phyloP scores from a whole-genome alignment of 768 basidiomycete genomes.

The Leccinum barrowsii region DNA sequence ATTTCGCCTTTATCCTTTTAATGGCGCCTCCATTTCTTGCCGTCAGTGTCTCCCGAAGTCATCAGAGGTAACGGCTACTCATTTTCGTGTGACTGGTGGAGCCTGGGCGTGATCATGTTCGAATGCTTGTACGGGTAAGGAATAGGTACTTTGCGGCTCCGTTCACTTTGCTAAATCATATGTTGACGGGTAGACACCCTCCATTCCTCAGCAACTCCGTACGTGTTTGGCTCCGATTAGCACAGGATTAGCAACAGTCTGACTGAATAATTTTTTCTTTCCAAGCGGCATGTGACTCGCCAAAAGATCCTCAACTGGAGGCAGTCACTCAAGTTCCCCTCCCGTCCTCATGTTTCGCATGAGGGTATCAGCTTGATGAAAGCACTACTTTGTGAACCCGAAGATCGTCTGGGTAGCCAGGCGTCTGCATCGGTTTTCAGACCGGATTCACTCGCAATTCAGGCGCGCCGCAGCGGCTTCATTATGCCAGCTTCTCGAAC shows the following conservation, averaged over 20 bases:
- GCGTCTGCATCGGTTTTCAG: conserved; percentile 62
- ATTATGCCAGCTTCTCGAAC: conserved; percentile 47
- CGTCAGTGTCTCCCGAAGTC: conserved; percentile 83
- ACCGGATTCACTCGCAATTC: conserved; percentile 73
- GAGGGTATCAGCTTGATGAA: conserved; percentile 88
- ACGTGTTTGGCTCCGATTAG: conserved; percentile 30
- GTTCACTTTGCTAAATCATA: conserved; percentile 25
- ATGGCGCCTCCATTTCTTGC: conserved; percentile 23
- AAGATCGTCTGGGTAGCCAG: conserved; percentile 87
- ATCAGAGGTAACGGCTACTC: conserved; percentile 90
- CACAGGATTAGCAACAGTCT: conserved; percentile 20
- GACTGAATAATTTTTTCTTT: conserved; percentile 9
- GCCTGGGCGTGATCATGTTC: conserved; percentile 94
- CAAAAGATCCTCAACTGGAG: conserved; percentile 98
- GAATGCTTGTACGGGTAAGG: conserved; percentile 89
- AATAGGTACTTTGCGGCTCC: conserved; percentile 26
- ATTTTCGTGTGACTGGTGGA: conserved; percentile 98
- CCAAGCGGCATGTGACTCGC: conserved; percentile 85
- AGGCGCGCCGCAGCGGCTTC: conserved; percentile 74
- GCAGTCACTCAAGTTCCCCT: conserved; percentile 82
- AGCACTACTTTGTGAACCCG: conserved; percentile 89
- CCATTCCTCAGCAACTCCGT: conserved; percentile 96
- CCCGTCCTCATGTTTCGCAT: conserved; percentile 77
- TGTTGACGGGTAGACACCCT: conserved; percentile 60
- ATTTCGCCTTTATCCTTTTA: conserved; percentile 25